Conservation (phyloP, 768 basidiomycete genomes). For the Mrakia gelida region DNA sequence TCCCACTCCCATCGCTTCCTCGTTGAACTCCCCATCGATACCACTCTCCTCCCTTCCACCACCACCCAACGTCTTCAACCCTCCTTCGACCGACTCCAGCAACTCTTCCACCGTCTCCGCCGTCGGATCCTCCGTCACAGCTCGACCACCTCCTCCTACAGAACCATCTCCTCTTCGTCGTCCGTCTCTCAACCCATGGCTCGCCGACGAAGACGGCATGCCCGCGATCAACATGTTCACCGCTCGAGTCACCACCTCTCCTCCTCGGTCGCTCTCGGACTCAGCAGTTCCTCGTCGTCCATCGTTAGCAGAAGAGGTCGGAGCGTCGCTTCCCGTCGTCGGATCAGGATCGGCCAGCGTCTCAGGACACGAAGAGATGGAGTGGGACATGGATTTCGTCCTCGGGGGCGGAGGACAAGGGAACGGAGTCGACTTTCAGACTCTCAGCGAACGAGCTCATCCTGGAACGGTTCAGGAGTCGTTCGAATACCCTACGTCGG, state of each 20-base stretch:
- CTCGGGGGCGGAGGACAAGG: constrained; percentile 15
- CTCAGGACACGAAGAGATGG: constrained; percentile 23
- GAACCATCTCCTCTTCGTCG: not conserved
- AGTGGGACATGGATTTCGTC: constrained; percentile 32
- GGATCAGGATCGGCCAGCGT: constrained; percentile 9
- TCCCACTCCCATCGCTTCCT: not conserved
- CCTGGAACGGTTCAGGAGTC: not conserved
- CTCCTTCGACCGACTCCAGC: not conserved
- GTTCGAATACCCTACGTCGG: not conserved
- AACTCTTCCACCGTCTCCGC: not conserved
- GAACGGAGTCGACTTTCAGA: constrained; percentile 13
- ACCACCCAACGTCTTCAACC: not conserved
- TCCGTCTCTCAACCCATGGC: constrained; percentile 18
- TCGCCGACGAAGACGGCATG: constrained; percentile 1
- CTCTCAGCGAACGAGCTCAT: not conserved
- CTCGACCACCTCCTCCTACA: not conserved
- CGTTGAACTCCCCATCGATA: too few species aligned
- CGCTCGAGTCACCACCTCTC: constrained; percentile 8
- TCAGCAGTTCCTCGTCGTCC: constrained; percentile 32
- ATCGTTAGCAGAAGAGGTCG: constrained; percentile 27
- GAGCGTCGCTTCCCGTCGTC: not conserved
- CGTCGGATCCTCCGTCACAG: too few species aligned
- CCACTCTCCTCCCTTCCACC: not conserved
- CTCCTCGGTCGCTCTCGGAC: constrained; percentile 30
- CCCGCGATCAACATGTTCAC: not conserved